Percentiles rank a stretch among this genome's conserved stretches.
phyloP scores from a whole-genome alignment of 306 rosid species.

The Hippophae tibetana region DNA sequence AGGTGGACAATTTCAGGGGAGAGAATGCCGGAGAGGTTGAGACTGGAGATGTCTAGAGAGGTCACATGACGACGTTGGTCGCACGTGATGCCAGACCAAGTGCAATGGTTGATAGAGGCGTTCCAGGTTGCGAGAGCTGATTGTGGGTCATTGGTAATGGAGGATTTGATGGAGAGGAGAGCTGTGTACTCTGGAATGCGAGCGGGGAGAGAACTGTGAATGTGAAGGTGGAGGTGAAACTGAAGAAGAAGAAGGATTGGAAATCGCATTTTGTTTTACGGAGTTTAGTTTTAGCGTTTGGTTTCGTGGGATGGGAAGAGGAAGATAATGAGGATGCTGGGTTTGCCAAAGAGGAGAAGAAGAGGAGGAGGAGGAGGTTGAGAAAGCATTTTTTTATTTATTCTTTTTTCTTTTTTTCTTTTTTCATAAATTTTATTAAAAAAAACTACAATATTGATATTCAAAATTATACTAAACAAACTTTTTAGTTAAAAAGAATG shows the following conservation, averaged over 20 bases:
- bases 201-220: constrained; percentile 12
- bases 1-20: constrained; percentile 45
- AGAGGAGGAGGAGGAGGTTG: neutral
- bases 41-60: constrained; percentile 48
- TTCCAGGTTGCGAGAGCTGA: constrained; percentile 60
- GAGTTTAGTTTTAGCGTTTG: neutral
- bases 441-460: no score
- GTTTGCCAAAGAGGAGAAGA: constrained; percentile 6
- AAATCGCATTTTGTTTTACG: constrained; percentile 30
- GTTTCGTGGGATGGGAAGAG: neutral
- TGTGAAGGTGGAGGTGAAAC: constrained; percentile 22
- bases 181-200: constrained; percentile 46
- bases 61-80: constrained; percentile 56
- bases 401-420: neutral
- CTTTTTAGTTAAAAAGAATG: no score
- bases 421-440: neutral
- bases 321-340: neutral
- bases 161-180: constrained; percentile 49
- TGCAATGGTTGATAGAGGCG: constrained; percentile 43
- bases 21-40: constrained; percentile 50
- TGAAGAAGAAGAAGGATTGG: constrained; percentile 16
- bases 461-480: no score
- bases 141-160: constrained; percentile 44
- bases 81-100: constrained; percentile 63
- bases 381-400: constrained; percentile 1